Percentiles rank a stretch among this genome's conserved stretches.
Conservation (phyloP, 1,284 basidiomycete genomes). For the Trametes versicolor region DNA sequence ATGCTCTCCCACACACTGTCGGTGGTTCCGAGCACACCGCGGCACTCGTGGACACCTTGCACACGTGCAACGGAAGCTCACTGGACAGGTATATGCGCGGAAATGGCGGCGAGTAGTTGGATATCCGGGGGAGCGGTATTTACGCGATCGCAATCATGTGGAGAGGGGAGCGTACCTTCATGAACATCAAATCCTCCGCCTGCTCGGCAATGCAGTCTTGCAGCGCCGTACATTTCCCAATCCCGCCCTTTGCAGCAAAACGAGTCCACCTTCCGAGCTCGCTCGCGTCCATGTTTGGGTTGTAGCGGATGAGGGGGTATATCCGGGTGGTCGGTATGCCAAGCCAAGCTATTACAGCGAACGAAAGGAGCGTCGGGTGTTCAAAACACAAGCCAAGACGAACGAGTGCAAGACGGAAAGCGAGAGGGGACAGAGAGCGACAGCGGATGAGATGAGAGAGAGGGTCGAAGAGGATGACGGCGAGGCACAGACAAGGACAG, state of each 20-base stretch:
- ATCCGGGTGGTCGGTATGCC: not conserved
- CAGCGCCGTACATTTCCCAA: conserved; percentile 77
- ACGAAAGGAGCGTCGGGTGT: not conserved
- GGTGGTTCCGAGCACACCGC: too few relatives aligned
- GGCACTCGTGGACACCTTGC: too few relatives aligned
- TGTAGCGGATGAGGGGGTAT: not conserved
- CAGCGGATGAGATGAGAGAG: not conserved
- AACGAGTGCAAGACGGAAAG: not conserved
- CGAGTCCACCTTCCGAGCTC: conserved; percentile 83
- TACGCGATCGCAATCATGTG: conserved; percentile 2
- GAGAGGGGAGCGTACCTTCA: conserved; percentile 62
- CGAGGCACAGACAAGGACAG: not conserved
- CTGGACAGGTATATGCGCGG: too few relatives aligned
- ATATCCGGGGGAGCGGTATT: not conserved
- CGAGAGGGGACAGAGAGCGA: not conserved
- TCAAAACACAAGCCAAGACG: not conserved
- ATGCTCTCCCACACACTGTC: too few relatives aligned
- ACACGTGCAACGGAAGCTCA: too few relatives aligned
- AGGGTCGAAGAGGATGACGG: not conserved
- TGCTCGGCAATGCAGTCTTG: conserved; percentile 83
- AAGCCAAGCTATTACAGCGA: not conserved
- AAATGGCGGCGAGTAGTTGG: not conserved
- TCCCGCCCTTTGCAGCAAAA: conserved; percentile 84
- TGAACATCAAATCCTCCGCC: conserved; percentile 88
- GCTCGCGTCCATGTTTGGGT: conserved; percentile 65